Percentiles rank a stretch among this genome's conserved stretches.
phyloP scores from a whole-genome alignment of 2,329 filamentous ascomycete genomes.

The Dothiorella sarmentorum region DNA sequence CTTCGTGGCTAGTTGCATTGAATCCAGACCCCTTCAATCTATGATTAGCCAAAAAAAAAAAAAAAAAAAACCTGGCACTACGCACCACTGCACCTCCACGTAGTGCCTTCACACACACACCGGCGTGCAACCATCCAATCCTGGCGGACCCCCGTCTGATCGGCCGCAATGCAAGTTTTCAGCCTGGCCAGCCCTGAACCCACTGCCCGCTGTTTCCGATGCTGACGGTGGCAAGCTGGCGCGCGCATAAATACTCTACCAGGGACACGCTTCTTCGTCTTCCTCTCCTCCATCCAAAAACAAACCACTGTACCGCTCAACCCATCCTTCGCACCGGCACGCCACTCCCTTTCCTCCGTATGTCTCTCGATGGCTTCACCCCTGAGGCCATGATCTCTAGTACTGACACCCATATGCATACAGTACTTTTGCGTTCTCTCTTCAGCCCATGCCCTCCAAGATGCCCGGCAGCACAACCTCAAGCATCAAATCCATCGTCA shows the following conservation, averaged over 20 bases:
- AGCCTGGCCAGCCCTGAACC: too few species aligned
- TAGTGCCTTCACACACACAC: constrained; percentile 4
- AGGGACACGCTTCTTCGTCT: background rate
- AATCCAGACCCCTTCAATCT: background rate
- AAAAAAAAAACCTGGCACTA: background rate
- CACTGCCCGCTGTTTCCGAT: too few species aligned
- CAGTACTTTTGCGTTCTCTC: background rate
- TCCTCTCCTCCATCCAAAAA: background rate
- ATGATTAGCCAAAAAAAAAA: too few species aligned
- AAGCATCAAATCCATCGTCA: constrained; percentile 36
- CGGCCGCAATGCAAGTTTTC: too few species aligned
- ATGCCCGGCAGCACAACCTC: constrained; percentile 36
- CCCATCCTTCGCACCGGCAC: background rate
- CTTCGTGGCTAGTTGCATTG: background rate
- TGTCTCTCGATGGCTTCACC: background rate
- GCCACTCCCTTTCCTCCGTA: too few species aligned
- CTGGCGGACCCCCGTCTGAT: background rate
- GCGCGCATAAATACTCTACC: constrained; percentile 5
- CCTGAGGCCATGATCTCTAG: too few species aligned
- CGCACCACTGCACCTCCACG: background rate
- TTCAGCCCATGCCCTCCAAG: constrained; percentile 17
- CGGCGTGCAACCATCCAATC: constrained; percentile 1
- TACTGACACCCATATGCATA: background rate
- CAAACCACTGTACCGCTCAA: background rate
- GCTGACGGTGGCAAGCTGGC: background rate